Base-by-base conservation (phyloP, 2,329 filamentous ascomycete genomes). In the Furcasterigmium sp. region DNA sequence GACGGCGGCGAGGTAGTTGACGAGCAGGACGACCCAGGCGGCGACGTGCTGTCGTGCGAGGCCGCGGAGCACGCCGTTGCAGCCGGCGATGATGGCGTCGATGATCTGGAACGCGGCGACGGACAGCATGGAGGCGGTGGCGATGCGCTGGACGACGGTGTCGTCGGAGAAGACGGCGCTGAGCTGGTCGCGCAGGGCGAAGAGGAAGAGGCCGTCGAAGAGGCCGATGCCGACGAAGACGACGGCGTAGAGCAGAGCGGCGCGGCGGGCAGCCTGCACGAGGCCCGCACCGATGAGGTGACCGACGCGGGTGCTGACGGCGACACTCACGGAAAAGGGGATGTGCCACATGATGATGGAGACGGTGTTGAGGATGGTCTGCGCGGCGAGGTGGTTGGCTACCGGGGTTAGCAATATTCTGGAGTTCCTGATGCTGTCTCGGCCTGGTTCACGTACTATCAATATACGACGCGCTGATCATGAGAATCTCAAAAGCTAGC, bases 401-500 rank as follows among this genome's bases (percentile, higher is more conserved):
- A n/a, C n/a, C n/a, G n/a, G n/a, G n/a, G n/a, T n/a, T n/a, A n/a
- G n/a, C n/a, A n/a, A n/a, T n/a, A n/a, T n/a, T n/a, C n/a, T n/a
- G n/a, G n/a, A n/a, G n/a, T n/a, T n/a, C n/a, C n/a, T n/a, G n/a
- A n/a, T n/a, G n/a, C n/a, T n/a, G n/a, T n/a, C n/a, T n/a, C n/a
- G n/a, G n/a, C n/a, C n/a, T n/a, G n/a, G n/a, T n/a, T n/a, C n/a
- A n/a, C n/a, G n/a, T n/a, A n/a, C n/a, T 70, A 50, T 63, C 62
- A 28, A 72, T 54, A 49, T 70, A 70, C 6, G 66, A 68, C 1
- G 69, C 67, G 52, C 67, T 67, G 7, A 73, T 58, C 2, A 66
- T 70, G 10, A 72, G 50, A 15, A 72, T 58, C 53, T 70, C 67
- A 38, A 64, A 67, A 3, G 67, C 66, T 10, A 58, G 56, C 65